Conservation (phyloP, 1,284 basidiomycete species). For the Apiotrichum domesticum region DNA sequence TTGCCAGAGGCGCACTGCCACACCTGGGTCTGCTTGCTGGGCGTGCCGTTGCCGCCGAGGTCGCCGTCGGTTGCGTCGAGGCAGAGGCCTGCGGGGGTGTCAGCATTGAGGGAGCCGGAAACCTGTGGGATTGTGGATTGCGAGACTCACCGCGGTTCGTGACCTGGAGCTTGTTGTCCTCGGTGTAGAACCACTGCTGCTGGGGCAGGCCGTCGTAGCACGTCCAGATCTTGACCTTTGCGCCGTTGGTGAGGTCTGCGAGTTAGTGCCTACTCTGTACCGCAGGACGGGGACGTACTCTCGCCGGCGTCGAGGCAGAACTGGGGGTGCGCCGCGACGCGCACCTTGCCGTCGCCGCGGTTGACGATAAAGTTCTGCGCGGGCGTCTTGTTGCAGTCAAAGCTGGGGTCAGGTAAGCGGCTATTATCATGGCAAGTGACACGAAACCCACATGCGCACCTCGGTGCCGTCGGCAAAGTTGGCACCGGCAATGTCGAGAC, state of each 20-base stretch:
- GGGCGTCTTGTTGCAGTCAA: conserved; percentile 29
- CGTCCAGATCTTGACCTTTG: conserved; percentile 22
- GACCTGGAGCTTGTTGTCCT: conserved; percentile 18
- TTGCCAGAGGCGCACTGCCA: conserved; percentile 22
- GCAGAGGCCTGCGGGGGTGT: conserved; percentile 17
- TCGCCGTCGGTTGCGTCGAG: conserved; percentile 25
- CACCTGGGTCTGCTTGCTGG: conserved; percentile 21
- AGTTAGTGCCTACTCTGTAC: background rate
- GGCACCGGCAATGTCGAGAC: conserved; percentile 19
- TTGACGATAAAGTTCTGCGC: conserved; percentile 27
- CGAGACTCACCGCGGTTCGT: conserved; percentile 10
- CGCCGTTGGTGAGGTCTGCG: conserved; percentile 13
- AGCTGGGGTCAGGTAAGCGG: conserved; percentile 1
- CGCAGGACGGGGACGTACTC: background rate
- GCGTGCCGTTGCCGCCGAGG: background rate
- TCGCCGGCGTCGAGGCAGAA: conserved; percentile 24
- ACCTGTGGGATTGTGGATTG: background rate
- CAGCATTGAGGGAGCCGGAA: background rate
- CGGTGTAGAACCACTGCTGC: conserved; percentile 23
- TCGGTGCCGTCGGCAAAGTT: conserved; percentile 15
- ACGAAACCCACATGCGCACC: conserved; percentile 6
- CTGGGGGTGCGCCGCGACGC: too few relatives aligned
- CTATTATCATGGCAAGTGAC: too few relatives aligned
- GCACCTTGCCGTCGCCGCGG: conserved; percentile 12
- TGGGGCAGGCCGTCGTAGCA: conserved; percentile 19